A percentile compares a stretch with the other conserved stretches of the same genome.
phyloP scores from a whole-genome alignment of 2,329 filamentous ascomycete genomes.

The Cytospora mali region DNA sequence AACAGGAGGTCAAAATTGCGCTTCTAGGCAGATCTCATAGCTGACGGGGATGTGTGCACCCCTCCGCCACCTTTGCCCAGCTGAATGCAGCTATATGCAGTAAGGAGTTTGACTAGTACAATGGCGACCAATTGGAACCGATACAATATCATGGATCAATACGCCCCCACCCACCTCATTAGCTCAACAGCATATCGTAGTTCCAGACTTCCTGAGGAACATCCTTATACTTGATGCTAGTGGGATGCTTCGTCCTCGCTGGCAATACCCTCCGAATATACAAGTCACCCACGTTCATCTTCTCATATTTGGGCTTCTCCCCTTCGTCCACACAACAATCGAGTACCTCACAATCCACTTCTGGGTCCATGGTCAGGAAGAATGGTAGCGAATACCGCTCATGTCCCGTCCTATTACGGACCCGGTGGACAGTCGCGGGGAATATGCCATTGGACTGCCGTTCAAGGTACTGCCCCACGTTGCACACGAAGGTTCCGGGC shows the following conservation, averaged over 20 bases:
- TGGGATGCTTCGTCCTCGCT: constrained; percentile 41
- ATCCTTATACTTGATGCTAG: constrained; percentile 40
- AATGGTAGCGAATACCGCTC: constrained; percentile 45
- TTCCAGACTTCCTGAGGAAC: constrained; percentile 40
- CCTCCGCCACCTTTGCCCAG: constrained; percentile 14
- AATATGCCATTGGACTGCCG: constrained; percentile 44
- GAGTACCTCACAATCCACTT: constrained; percentile 33
- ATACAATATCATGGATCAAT: not conserved
- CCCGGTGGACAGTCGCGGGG: constrained; percentile 44
- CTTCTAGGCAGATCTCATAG: not conserved
- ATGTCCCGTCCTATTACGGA: constrained; percentile 42
- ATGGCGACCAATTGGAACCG: not conserved
- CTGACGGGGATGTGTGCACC: constrained; percentile 2
- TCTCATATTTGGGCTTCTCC: constrained; percentile 31
- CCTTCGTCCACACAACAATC: constrained; percentile 31
- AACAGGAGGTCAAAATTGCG: not conserved
- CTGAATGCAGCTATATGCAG: not conserved
- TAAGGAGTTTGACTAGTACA: not conserved
- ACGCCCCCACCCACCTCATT: not conserved
- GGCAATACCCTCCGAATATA: constrained; percentile 39
- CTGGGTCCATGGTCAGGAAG: constrained; percentile 37
- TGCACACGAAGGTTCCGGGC: constrained; percentile 43
- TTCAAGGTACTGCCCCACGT: constrained; percentile 45
- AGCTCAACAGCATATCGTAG: constrained; percentile 35
- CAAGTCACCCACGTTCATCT: constrained; percentile 38